These are phyloP conservation scores for Termitomyces sp. DNA, from an alignment of 768 basidiomycete species.

Conservation along the genomic window DNA sequence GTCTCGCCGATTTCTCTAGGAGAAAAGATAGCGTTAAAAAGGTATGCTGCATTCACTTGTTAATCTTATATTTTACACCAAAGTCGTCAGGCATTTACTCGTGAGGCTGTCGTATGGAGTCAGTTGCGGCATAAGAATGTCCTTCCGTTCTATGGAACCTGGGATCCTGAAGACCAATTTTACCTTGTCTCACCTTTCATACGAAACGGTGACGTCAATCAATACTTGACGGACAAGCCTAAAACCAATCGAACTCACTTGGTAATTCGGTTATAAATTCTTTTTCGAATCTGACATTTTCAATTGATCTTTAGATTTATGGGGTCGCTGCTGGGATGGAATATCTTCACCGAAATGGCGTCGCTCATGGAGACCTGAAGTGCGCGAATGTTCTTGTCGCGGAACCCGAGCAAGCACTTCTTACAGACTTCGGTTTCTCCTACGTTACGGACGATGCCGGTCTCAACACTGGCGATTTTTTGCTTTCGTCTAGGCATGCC, in stretches of 20 bases:
- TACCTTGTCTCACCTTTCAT: constrained; percentile 32
- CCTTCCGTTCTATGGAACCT: constrained; percentile 13
- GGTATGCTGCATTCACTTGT: constrained; percentile 8
- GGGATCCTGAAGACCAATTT: constrained; percentile 17
- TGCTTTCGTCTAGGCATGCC: constrained; percentile 6
- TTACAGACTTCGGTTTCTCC: constrained; percentile 23
- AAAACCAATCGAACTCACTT: constrained; percentile 7
- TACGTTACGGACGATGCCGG: constrained; percentile 13
- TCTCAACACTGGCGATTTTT: constrained; percentile 10
- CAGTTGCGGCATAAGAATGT: background rate
- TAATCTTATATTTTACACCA: background rate
- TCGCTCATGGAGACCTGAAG: constrained; percentile 43
- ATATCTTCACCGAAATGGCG: constrained; percentile 26
- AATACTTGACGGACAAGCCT: constrained; percentile 16
- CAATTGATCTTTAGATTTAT: constrained; percentile 14
- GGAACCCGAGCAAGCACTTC: constrained; percentile 30
- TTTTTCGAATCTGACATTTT: constrained; percentile 10
- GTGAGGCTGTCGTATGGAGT: background rate
- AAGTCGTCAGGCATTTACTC: constrained; percentile 14
- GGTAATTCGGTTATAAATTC: background rate
- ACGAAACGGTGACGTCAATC: constrained; percentile 26
- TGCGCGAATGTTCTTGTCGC: constrained; percentile 44
- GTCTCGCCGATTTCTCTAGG: background rate
- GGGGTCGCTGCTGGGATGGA: constrained; percentile 26
- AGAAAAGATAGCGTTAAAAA: constrained; percentile 13